Evolutionary conservation across 768 basidiomycete genomes (phyloP).

Genomic region (Trametes cinnabarina): DNA sequence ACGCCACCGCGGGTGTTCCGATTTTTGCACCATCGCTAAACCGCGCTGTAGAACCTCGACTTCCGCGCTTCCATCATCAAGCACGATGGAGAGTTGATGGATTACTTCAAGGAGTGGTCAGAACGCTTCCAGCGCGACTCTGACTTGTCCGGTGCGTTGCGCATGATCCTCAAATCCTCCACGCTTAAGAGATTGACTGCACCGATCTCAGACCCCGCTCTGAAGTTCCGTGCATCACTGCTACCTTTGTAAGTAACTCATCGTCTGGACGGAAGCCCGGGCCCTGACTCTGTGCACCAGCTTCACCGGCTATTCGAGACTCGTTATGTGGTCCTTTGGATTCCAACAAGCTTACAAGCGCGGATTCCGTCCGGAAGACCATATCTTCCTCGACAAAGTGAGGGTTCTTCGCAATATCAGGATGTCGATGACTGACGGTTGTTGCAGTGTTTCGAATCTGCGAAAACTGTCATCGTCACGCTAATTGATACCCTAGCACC

Average conservation of each 20-base stretch:
- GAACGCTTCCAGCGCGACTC: conserved; percentile 57
- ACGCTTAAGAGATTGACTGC: background rate
- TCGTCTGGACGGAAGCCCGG: no score
- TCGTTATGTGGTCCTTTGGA: conserved; percentile 85
- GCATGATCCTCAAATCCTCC: background rate
- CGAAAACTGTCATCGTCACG: conserved; percentile 61
- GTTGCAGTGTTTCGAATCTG: conserved; percentile 64
- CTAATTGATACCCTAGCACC: conserved; percentile 67
- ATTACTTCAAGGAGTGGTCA: conserved; percentile 68
- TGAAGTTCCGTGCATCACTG: conserved; percentile 59
- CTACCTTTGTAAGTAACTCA: conserved; percentile 78
- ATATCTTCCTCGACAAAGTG: conserved; percentile 69
- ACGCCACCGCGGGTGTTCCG: no score
- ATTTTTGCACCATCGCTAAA: no score
- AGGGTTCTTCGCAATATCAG: conserved; percentile 6
- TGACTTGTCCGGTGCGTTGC: conserved; percentile 49
- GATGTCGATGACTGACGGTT: no score
- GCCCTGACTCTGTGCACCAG: conserved; percentile 33
- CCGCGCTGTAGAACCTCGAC: conserved; percentile 50
- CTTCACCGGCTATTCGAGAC: conserved; percentile 71
- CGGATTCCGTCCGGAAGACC: conserved; percentile 59
- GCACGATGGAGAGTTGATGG: conserved; percentile 56
- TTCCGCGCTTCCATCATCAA: conserved; percentile 61
- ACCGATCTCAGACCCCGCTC: conserved; percentile 47
- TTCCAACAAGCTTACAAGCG: conserved; percentile 81